Conservation (phyloP, 768 basidiomycete species). For the Boletellus ananas region DNA sequence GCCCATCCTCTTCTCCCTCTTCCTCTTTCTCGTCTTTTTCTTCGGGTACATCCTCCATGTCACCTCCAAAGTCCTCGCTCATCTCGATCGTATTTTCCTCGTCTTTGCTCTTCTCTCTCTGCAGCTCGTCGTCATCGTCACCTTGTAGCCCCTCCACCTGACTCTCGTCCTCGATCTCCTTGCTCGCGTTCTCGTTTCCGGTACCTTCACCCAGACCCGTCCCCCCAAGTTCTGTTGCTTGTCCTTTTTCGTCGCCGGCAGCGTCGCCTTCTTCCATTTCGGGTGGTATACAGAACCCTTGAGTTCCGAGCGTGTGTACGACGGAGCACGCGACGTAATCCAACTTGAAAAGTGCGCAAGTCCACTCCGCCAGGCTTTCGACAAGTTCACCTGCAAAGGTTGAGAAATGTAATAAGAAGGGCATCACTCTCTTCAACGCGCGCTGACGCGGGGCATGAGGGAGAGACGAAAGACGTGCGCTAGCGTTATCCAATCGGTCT, state of each 20-base stretch:
- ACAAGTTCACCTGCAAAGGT: conserved; percentile 57
- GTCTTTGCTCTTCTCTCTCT: conserved; percentile 44
- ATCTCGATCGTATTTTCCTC: conserved; percentile 86
- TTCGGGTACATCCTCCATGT: conserved; percentile 75
- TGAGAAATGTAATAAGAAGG: conserved; percentile 71
- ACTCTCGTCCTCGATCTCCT: conserved; percentile 93
- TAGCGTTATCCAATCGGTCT: conserved; percentile 37
- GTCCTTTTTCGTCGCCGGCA: conserved; percentile 40
- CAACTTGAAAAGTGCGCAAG: conserved; percentile 80
- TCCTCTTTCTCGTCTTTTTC: conserved; percentile 43
- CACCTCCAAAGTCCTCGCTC: conserved; percentile 84
- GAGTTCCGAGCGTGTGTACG: conserved; percentile 65
- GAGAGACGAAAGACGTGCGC: conserved; percentile 38
- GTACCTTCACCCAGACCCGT: conserved; percentile 86
- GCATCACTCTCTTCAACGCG: conserved; percentile 49
- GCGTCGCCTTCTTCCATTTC: conserved; percentile 60
- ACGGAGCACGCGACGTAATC: conserved; percentile 72
- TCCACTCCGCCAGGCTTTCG: conserved; percentile 56
- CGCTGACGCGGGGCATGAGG: conserved; percentile 31
- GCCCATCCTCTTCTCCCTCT: conserved; percentile 50
- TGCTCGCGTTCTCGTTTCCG: conserved; percentile 84
- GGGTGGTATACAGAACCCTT: conserved; percentile 92
- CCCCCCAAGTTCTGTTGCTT: conserved; percentile 56
- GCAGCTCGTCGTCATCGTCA: conserved; percentile 34
- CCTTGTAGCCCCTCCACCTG: conserved; percentile 92